Conservation (phyloP, 1,139 yeast species). For the Kodamaea sp. region DNA sequence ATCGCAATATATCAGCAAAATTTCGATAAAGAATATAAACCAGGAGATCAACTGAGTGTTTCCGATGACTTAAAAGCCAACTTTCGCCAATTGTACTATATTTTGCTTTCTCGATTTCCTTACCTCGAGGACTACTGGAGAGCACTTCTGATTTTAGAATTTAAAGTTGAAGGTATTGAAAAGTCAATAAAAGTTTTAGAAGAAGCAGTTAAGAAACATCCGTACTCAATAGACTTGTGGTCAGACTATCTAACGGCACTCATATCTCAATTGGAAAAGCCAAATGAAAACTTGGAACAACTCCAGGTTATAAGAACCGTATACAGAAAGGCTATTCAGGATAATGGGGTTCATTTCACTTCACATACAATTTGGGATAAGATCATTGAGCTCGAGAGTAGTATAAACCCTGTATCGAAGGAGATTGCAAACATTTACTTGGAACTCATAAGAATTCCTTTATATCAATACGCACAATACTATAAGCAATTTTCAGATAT, state of each 20-base stretch:
- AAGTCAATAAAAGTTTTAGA: slow-evolving; percentile 46
- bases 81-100: slow-evolving; percentile 17
- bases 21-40: slow-evolving; percentile 13
- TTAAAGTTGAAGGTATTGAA: slow-evolving; percentile 51
- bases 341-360: slow-evolving; percentile 55
- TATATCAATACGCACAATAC: slow-evolving; percentile 68
- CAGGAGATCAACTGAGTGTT: slow-evolving; percentile 11
- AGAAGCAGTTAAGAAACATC: slow-evolving; percentile 48
- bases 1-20: slow-evolving; percentile 22
- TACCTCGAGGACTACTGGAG: slow-evolving; percentile 60
- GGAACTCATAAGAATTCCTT: slow-evolving; percentile 49
- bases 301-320: slow-evolving; percentile 29
- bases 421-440: slow-evolving; percentile 35
- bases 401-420: slow-evolving; percentile 14
- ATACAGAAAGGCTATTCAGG: slow-evolving; percentile 36
- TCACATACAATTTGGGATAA: slow-evolving; percentile 68
- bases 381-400: slow-evolving; percentile 47
- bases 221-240: slow-evolving; percentile 65
- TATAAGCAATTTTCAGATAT: slow-evolving; percentile 49
- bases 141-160: slow-evolving; percentile 50
- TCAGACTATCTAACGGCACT: slow-evolving; percentile 55
- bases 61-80: slow-evolving; percentile 18
- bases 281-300: slow-evolving; percentile 14
- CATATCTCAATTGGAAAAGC: slow-evolving; percentile 28
- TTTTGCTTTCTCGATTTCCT: slow-evolving; percentile 51